phyloP scores from a whole-genome alignment of 441 rosid genomes.

The Viola pubescens region DNA sequence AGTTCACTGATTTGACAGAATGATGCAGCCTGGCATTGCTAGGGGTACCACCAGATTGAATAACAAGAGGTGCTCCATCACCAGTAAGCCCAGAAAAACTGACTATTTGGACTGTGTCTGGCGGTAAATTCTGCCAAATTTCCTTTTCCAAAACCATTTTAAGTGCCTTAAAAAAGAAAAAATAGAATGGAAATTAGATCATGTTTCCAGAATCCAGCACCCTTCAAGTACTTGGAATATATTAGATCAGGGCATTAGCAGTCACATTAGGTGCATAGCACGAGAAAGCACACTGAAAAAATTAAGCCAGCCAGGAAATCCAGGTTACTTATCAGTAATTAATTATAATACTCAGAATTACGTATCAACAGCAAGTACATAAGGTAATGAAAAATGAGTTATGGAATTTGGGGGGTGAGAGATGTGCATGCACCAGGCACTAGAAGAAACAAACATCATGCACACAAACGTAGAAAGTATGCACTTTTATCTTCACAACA shows the following conservation, averaged over 20 bases:
- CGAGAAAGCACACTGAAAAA: no score
- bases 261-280: no score
- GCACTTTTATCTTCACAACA: no score
- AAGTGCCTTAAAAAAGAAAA: conserved; percentile 60
- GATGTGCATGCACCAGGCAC: background rate
- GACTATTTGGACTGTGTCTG: conserved; percentile 59
- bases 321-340: no score
- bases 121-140: conserved; percentile 73
- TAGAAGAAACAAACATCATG: background rate
- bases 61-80: conserved; percentile 81
- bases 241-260: no score
- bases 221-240: no score
- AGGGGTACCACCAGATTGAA: conserved; percentile 40
- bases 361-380: background rate
- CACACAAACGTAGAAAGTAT: background rate
- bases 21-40: conserved; percentile 41
- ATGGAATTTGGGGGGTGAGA: background rate
- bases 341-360: no score
- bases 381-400: background rate
- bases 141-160: conserved; percentile 99
- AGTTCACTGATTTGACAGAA: conserved; percentile 36
- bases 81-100: conserved; percentile 93
- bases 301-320: no score
- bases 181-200: background rate
- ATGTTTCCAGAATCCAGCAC: no score